A percentile compares a stretch with the other conserved stretches of the same genome.
phyloP scores from a whole-genome alignment of 2,329 filamentous ascomycete species.

The Myriosclerotinia curreyana region DNA sequence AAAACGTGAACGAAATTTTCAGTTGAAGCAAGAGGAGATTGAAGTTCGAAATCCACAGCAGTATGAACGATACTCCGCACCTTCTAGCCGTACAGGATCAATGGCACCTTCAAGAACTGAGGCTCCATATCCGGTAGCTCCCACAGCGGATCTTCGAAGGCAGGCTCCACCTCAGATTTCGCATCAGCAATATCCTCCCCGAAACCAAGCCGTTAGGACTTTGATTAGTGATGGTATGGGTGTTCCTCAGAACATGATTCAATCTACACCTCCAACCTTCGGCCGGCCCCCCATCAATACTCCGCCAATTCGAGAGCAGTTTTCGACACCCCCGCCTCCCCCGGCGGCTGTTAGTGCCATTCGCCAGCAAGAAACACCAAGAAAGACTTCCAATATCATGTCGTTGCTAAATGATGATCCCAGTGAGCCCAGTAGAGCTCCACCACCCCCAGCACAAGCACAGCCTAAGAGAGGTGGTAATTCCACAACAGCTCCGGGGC shows the following conservation, averaged over 20 bases:
- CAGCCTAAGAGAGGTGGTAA: slow-evolving; percentile 26
- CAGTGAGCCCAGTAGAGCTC: slow-evolving; percentile 41
- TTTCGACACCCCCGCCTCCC: slow-evolving; percentile 28
- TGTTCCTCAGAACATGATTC: slow-evolving; percentile 29
- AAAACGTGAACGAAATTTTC: slow-evolving; percentile 30
- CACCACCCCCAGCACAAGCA: slow-evolving; percentile 32
- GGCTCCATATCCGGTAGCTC: slow-evolving; percentile 20
- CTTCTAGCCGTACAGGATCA: slow-evolving; percentile 29
- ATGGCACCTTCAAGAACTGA: slow-evolving; percentile 32
- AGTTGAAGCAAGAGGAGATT: slow-evolving; percentile 37
- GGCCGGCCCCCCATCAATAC: slow-evolving; percentile 35
- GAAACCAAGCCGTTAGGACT: slow-evolving; percentile 30
- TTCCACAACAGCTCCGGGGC: slow-evolving; percentile 31
- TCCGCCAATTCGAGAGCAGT: slow-evolving; percentile 32
- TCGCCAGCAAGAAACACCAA: slow-evolving; percentile 46
- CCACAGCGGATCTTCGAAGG: slow-evolving; percentile 3
- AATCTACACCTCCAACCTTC: slow-evolving; percentile 32
- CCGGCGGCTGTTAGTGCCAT: slow-evolving; percentile 43
- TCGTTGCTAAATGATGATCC: slow-evolving; percentile 57
- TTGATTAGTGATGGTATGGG: slow-evolving; percentile 32
- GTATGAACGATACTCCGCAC: slow-evolving; percentile 38
- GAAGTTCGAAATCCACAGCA: slow-evolving; percentile 39
- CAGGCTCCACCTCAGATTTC: slow-evolving; percentile 32
- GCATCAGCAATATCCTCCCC: slow-evolving; percentile 29
- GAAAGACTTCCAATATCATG: slow-evolving; percentile 63